A percentile compares a stretch with the other conserved stretches of the same genome.
phyloP scores from a whole-genome alignment of 495 filamentous ascomycete genomes.

The Wilcoxina mikolae region DNA sequence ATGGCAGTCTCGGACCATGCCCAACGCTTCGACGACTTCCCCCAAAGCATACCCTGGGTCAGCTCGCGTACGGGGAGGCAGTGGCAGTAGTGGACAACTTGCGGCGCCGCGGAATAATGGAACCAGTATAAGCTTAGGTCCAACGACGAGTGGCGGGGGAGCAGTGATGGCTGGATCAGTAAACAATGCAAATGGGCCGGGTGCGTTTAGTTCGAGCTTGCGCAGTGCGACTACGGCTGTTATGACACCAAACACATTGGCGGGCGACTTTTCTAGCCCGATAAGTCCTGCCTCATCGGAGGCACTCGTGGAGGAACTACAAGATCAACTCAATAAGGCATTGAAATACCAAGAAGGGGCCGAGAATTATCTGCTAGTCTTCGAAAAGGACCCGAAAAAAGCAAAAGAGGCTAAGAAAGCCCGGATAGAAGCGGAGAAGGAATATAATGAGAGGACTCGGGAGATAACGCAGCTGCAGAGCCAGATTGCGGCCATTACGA shows the following conservation, averaged over 20 bases:
- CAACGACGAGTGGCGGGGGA: conserved; percentile 6
- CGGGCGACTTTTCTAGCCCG: conserved; percentile 40
- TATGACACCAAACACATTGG: conserved; percentile 50
- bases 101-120: conserved; percentile 21
- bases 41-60: conserved; percentile 14
- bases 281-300: conserved; percentile 52
- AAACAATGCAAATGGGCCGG: conserved; percentile 45
- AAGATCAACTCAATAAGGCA: conserved; percentile 77
- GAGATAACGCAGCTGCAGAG: conserved; percentile 70
- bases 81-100: conserved; percentile 13
- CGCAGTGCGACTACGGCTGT: conserved; percentile 54
- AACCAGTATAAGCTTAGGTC: conserved; percentile 20
- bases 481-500: conserved; percentile 56
- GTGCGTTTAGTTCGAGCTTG: conserved; percentile 84
- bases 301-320: conserved; percentile 51
- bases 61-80: conserved; percentile 20
- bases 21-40: conserved; percentile 27
- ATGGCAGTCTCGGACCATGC: conserved; percentile 27
- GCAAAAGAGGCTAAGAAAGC: conserved; percentile 91
- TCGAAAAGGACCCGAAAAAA: conserved; percentile 64
- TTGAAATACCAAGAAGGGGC: conserved; percentile 95
- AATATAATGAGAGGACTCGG: conserved; percentile 78
- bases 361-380: conserved; percentile 88
- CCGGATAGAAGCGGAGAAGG: conserved; percentile 68
- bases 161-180: background rate